A percentile compares a stretch with the other conserved stretches of the same genome.
Evolutionary conservation across 441 rosid species (phyloP).

Genomic region (Manihot esculenta): DNA sequence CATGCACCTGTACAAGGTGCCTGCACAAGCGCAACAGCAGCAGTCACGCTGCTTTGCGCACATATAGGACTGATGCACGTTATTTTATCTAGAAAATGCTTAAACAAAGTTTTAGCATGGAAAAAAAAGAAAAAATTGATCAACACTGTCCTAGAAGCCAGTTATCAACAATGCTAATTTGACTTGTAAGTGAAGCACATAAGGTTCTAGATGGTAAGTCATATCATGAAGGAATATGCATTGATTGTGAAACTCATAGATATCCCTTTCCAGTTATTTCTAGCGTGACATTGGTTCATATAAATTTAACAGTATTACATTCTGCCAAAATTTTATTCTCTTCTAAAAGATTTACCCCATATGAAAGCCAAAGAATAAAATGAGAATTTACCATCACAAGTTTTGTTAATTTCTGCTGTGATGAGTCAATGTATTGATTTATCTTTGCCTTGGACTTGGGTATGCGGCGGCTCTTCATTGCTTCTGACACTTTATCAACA

Average conservation of each 20-base stretch:
- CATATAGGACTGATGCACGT: not conserved
- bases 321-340: not conserved
- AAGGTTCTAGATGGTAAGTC: not conserved
- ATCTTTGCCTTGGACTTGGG: constrained; percentile 84
- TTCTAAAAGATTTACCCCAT: not conserved
- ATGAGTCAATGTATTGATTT: constrained; percentile 70
- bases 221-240: not conserved
- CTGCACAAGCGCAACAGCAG: not conserved
- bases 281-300: not conserved
- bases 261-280: not conserved
- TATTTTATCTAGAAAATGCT: not conserved
- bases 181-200: not conserved
- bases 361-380: constrained; percentile 1
- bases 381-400: constrained; percentile 73
- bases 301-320: not conserved
- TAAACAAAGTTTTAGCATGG: constrained; percentile 2
- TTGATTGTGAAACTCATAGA: too few relatives aligned
- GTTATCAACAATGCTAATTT: not conserved
- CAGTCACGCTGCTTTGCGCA: not conserved
- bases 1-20: not conserved
- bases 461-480: constrained; percentile 68
- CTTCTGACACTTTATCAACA: constrained; percentile 83
- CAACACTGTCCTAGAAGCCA: not conserved
- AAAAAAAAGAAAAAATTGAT: not conserved
- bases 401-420: constrained; percentile 73